phyloP scores from a whole-genome alignment of 805 yeast genomes.

The Cyberlindnera americana region DNA sequence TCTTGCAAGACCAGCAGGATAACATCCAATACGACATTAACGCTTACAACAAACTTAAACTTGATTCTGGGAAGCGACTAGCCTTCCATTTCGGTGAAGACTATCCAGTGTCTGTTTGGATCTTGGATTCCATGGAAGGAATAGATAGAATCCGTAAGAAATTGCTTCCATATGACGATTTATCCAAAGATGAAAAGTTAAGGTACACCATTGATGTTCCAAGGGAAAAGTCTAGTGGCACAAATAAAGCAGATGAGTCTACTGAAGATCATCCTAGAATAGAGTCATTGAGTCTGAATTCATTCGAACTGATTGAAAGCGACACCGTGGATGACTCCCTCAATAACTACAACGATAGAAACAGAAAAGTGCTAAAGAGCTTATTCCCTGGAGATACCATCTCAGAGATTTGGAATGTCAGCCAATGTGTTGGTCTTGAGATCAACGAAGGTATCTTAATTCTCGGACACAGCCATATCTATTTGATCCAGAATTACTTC shows the following conservation, averaged over 20 bases:
- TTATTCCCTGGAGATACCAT: conserved; percentile 69
- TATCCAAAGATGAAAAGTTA: conserved; percentile 41
- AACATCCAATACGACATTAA: conserved; percentile 46
- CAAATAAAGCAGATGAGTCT: conserved; percentile 1
- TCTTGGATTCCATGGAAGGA: conserved; percentile 68
- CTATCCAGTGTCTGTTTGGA: conserved; percentile 34
- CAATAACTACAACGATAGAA: conserved; percentile 54
- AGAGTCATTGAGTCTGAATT: conserved; percentile 27
- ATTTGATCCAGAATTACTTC: conserved; percentile 67
- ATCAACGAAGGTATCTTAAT: conserved; percentile 74
- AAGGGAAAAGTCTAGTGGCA: conserved; percentile 20
- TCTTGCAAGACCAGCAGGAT: conserved; percentile 63
- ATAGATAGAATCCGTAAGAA: conserved; percentile 63
- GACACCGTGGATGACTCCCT: conserved; percentile 32
- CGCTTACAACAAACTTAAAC: conserved; percentile 44
- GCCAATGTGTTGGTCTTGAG: conserved; percentile 72
- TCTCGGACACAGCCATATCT: conserved; percentile 60
- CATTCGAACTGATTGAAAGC: conserved; percentile 45
- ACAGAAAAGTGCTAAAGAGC: conserved; percentile 69
- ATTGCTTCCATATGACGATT: conserved; percentile 50
- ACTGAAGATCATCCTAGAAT: conserved; percentile 16
- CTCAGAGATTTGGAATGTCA: conserved; percentile 68
- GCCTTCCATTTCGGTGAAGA: conserved; percentile 20
- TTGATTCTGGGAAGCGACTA: conserved; percentile 38
- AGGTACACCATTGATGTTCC: conserved; percentile 42